Base-by-base conservation (phyloP, 129 eudicot species). In the Flaveria robusta region DNA sequence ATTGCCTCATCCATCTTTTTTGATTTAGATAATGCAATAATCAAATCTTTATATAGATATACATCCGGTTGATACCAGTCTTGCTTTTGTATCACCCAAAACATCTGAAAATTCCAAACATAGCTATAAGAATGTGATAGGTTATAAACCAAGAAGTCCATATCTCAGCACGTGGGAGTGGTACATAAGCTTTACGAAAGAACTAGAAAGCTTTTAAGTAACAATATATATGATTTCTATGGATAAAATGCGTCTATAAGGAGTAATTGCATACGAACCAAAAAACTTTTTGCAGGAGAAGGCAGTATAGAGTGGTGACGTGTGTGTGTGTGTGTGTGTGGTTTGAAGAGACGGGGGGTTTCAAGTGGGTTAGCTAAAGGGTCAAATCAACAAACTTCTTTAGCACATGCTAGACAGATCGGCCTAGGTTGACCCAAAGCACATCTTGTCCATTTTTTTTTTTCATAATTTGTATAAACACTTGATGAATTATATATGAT, bases 1-100 rank as follows among this genome's bases (percentile, higher is more conserved):
- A 91, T 91, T 52, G 88, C 97, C 18, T 87, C 97, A 3, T 93
- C 97, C 98, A 93, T 93, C 74, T 79, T 90, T 85, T 83, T 88
- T 58, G 90, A 73, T 86, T 86, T 88, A 10, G 97, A 87, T 79
- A 93, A 83, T 41, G 93, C 74, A 34, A 93, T 83, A 10, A 93
- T 88, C 74, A 93, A 81, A 86, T 93, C 98, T 80, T 93, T 93
- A 66, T 91, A 93, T 3, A 91, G 79, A 81, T 83, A 93, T 7
- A 81, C 90, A 45, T 90, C 97, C 0, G 98, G 86, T 42, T 50
- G 76, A 63, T 93, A 93, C 97, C 98, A 93, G 49, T 90, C 97
- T 84, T 93, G 91, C 83, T 85, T 88, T 83, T 88, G 92, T 68
- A 91, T 88, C 43, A 91, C 88, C 86, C 85, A 78, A 84, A 93